These are phyloP conservation scores for Trichoderma sp. DNA, from an alignment of 2,329 filamentous ascomycete species.

Conservation along the genomic window DNA sequence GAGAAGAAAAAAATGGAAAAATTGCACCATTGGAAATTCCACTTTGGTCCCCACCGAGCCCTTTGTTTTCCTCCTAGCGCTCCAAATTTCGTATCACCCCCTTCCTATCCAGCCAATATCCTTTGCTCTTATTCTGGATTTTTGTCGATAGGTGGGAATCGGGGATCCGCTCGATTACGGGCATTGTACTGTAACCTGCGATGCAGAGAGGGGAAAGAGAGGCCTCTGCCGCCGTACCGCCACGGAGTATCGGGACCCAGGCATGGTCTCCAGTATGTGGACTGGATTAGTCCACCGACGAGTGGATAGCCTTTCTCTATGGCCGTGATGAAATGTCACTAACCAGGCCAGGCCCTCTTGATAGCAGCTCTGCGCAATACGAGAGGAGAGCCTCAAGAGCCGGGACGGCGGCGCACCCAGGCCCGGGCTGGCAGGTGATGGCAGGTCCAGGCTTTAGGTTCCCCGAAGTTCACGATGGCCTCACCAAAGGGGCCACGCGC, in stretches of 20 bases:
- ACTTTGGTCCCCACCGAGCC: slow-evolving; percentile 5
- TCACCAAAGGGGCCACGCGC: neutral
- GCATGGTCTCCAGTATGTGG: neutral
- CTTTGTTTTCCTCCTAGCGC: slow-evolving; percentile 9
- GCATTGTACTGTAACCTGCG: neutral
- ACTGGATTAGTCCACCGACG: slow-evolving; percentile 17
- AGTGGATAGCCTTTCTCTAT: slow-evolving; percentile 1
- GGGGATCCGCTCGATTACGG: slow-evolving; percentile 2
- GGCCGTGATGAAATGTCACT: neutral
- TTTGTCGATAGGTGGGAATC: slow-evolving; percentile 3
- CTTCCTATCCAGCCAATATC: neutral
- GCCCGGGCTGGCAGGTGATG: neutral
- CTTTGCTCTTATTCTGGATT: neutral
- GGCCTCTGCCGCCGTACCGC: neutral
- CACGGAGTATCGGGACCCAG: neutral
- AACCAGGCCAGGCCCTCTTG: neutral
- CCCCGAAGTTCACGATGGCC: neutral
- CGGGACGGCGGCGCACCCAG: neutral
- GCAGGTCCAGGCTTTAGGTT: neutral
- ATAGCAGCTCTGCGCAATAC: neutral
- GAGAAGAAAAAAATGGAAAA: neutral
- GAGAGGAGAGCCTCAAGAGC: neutral
- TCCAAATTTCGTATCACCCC: slow-evolving; percentile 2
- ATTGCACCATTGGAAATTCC: neutral
- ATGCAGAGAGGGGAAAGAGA: neutral